Evolutionary conservation across 768 basidiomycete genomes (phyloP).

Genomic region (Zangia roseola): DNA sequence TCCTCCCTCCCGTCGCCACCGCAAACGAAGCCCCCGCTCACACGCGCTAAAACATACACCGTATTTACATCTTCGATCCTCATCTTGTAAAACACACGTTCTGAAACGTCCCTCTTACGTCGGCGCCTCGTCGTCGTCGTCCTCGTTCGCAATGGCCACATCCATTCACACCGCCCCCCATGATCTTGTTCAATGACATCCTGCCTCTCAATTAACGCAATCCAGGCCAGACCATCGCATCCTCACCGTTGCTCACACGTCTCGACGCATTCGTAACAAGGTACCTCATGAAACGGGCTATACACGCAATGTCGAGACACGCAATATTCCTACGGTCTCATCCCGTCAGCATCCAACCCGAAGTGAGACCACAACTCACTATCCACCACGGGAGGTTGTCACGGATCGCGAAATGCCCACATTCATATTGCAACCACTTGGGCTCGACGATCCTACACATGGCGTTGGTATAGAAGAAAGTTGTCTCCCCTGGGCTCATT

Average conservation of each 20-base stretch:
- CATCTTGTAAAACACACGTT: no score
- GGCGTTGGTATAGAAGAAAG: no score
- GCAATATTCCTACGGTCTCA: not conserved
- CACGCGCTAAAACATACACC: slow-evolving; percentile 9
- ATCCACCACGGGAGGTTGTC: slow-evolving; percentile 8
- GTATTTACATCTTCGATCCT: slow-evolving; percentile 3
- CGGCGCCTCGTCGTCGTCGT: not conserved
- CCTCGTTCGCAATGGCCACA: slow-evolving; percentile 4
- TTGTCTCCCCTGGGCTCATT: no score
- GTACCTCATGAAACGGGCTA: slow-evolving; percentile 3
- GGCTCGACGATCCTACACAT: slow-evolving; percentile 6
- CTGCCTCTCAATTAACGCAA: no score
- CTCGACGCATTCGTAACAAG: slow-evolving; percentile 1
- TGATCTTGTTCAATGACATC: not conserved
- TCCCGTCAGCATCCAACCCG: not conserved
- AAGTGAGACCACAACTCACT: slow-evolving; percentile 1
- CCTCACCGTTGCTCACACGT: slow-evolving; percentile 1
- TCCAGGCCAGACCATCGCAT: no score
- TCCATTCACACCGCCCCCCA: not conserved
- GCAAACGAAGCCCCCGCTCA: slow-evolving; percentile 10
- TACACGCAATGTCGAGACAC: not conserved
- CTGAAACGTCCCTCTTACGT: not conserved
- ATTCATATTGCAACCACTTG: slow-evolving; percentile 8
- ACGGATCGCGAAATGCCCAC: slow-evolving; percentile 1
- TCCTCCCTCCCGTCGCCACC: slow-evolving; percentile 28